Evolutionary conservation across 257 asterid species (phyloP).

Genomic region (Solanum bulbocastanum): DNA sequence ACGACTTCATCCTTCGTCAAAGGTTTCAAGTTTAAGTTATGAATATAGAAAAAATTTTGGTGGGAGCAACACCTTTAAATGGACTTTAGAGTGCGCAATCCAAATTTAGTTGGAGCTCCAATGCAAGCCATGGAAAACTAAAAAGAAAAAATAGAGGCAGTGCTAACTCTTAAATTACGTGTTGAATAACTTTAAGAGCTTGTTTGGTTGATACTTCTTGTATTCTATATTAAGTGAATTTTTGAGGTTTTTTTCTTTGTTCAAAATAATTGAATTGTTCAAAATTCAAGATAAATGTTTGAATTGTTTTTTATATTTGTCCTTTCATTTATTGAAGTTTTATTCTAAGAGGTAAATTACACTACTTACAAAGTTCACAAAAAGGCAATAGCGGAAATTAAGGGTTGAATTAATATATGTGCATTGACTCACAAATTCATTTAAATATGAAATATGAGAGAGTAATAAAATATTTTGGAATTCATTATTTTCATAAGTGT

Average conservation of each 20-base stretch:
- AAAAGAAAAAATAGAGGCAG: neutral
- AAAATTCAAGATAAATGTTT: too few species aligned
- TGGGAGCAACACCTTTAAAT: neutral
- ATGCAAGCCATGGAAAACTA: too few species aligned
- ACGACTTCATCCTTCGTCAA: neutral
- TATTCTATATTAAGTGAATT: neutral
- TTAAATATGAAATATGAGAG: neutral
- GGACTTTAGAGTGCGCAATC: accelerated
- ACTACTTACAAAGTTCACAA: too few species aligned
- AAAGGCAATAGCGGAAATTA: too few species aligned
- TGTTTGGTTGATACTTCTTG: neutral
- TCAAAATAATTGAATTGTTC: too few species aligned
- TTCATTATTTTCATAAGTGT: neutral
- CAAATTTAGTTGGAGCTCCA: too few species aligned
- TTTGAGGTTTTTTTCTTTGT: too few species aligned
- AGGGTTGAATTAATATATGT: too few species aligned
- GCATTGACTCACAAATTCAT: neutral
- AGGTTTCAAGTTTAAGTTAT: accelerated
- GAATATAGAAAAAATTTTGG: accelerated
- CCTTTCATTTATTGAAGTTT: too few species aligned
- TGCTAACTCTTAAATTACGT: neutral
- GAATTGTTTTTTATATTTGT: too few species aligned
- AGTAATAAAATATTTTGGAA: neutral
- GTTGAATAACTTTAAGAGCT: neutral
- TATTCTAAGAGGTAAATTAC: too few species aligned